Conservation (phyloP, 768 basidiomycete species). For the Tulasnella sp. region DNA sequence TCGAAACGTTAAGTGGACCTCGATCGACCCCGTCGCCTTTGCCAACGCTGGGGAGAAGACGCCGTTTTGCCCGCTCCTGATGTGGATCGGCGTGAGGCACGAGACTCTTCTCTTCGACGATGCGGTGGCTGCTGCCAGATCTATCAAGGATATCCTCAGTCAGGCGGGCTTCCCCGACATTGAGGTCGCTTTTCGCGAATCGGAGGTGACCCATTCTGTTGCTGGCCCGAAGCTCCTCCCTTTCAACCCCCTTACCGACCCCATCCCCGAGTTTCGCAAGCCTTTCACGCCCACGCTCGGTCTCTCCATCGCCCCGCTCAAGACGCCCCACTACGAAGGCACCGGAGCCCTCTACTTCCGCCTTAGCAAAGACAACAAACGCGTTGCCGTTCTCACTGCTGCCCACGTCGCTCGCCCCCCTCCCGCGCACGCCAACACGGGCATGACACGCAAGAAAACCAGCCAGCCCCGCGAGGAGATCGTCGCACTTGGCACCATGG, state of each 20-base stretch:
- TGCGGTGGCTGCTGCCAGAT: constrained; percentile 21
- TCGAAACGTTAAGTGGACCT: constrained; percentile 16
- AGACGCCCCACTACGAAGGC: constrained; percentile 28
- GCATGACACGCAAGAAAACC: constrained; percentile 17
- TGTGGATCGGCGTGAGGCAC: constrained; percentile 24
- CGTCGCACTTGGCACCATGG: constrained; percentile 26
- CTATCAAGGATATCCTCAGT: constrained; percentile 20
- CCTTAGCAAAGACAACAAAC: constrained; percentile 20
- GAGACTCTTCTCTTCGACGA: constrained; percentile 21
- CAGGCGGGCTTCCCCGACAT: constrained; percentile 22
- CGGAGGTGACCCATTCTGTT: constrained; percentile 20
- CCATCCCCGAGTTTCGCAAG: constrained; percentile 23
- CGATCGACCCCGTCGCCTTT: constrained; percentile 21
- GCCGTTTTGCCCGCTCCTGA: constrained; percentile 21
- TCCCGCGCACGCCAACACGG: constrained; percentile 22
- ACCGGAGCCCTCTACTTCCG: constrained; percentile 30
- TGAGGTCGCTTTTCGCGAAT: constrained; percentile 25
- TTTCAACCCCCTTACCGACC: constrained; percentile 20
- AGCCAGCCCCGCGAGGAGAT: constrained; percentile 27
- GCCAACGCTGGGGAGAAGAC: constrained; percentile 21
- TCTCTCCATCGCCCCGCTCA: constrained; percentile 27
- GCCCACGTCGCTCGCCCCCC: constrained; percentile 31
- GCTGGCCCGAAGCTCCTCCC: constrained; percentile 25
- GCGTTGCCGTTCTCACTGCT: constrained; percentile 25
- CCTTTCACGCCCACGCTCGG: constrained; percentile 31